These are phyloP conservation scores for Alternaria burnsii DNA, from an alignment of 2,329 filamentous ascomycete genomes.

Conservation along the genomic window DNA sequence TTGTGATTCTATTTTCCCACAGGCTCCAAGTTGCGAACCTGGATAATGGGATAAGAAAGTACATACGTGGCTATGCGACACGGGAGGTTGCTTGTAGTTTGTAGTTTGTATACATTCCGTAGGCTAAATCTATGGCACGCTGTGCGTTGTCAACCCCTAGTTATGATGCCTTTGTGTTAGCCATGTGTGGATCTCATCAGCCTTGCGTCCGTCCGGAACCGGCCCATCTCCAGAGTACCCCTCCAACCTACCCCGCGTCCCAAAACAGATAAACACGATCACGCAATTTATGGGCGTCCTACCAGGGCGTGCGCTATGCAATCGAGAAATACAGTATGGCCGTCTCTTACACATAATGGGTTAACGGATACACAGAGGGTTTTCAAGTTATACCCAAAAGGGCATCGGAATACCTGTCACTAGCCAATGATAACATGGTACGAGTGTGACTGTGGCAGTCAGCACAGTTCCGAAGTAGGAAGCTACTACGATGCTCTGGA, in stretches of 20 bases:
- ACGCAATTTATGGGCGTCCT: background rate
- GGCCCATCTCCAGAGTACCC: background rate
- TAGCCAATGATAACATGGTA: background rate
- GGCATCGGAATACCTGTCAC: background rate
- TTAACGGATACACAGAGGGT: background rate
- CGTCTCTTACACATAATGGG: background rate
- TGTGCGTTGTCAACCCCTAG: background rate
- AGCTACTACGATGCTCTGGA: background rate
- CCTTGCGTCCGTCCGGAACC: background rate
- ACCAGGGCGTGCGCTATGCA: background rate
- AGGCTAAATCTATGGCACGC: conserved; percentile 7
- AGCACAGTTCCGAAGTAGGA: background rate
- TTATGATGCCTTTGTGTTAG: background rate
- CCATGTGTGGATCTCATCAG: background rate
- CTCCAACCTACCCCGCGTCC: conserved; percentile 1
- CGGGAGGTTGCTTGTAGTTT: conserved; percentile 10
- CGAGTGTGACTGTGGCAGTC: background rate
- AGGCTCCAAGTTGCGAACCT: background rate
- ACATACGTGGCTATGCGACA: background rate
- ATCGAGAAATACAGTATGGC: background rate
- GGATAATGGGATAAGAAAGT: background rate
- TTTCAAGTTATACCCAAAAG: background rate
- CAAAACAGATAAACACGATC: conserved; percentile 2
- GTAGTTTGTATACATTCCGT: conserved; percentile 9
- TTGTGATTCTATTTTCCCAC: background rate